These are phyloP conservation scores for Mesotaenium endlicherianum DNA, from an alignment of 139 green algal species.

Conservation along the genomic window DNA sequence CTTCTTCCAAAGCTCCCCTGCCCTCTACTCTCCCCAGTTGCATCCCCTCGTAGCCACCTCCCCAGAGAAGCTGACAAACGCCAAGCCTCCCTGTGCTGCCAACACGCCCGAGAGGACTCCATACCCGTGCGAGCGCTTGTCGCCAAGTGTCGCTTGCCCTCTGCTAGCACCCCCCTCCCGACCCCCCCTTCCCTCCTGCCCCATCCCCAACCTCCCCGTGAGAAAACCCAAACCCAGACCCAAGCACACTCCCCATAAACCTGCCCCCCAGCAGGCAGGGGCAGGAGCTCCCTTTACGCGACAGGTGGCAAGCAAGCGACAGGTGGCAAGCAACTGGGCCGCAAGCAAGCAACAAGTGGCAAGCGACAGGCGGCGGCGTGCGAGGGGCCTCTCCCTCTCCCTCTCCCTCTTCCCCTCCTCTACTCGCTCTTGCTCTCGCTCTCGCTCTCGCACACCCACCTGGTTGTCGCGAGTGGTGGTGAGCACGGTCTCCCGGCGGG, in stretches of 20 bases:
- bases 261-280: not conserved
- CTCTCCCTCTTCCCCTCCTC: not conserved
- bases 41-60: too few species aligned
- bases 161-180: too few species aligned
- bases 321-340: not conserved
- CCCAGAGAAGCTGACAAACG: too few species aligned
- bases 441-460: not conserved
- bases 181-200: not conserved
- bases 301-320: not conserved
- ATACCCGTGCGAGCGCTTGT: too few species aligned
- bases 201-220: not conserved
- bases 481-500: not conserved
- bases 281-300: not conserved
- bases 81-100: too few species aligned
- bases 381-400: not conserved
- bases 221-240: constrained; percentile 11
- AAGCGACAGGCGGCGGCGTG: not conserved
- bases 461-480: not conserved
- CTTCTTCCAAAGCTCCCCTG: too few species aligned
- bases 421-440: not conserved
- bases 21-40: too few species aligned
- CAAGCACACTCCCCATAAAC: not conserved
- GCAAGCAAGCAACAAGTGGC: constrained; percentile 6
- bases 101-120: too few species aligned
- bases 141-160: too few species aligned